Evolutionary conservation across 2,329 filamentous ascomycete genomes (phyloP).

Genomic region (Aspergillus phoenicis): DNA sequence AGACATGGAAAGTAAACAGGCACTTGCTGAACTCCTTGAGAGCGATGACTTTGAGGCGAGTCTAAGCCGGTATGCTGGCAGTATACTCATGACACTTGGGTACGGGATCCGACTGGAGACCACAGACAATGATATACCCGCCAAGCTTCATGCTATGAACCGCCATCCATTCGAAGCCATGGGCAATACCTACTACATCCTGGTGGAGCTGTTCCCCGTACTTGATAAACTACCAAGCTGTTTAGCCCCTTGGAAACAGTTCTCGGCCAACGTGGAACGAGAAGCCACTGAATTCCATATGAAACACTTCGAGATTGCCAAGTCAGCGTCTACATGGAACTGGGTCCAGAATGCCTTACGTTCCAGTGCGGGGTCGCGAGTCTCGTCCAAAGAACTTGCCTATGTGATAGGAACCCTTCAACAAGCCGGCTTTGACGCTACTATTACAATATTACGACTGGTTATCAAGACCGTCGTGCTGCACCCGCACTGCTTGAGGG

Average conservation of each 20-base stretch:
- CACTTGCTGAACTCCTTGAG: constrained; percentile 45
- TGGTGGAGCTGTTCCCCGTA: not conserved
- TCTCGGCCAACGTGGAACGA: not conserved
- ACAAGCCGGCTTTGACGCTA: not conserved
- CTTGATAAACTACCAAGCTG: not conserved
- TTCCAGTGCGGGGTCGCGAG: not conserved
- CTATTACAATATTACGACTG: not conserved
- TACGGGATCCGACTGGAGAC: not conserved
- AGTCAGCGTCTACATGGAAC: not conserved
- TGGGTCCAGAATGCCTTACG: not conserved
- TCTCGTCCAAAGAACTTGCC: not conserved
- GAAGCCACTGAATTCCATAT: not conserved
- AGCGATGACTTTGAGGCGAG: constrained; percentile 46
- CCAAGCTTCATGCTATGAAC: not conserved
- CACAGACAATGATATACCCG: not conserved
- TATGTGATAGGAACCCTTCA: not conserved
- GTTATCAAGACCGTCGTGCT: not conserved
- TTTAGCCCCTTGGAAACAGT: not conserved
- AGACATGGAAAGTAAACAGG: constrained; percentile 51
- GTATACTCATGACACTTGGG: not conserved
- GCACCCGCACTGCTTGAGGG: constrained; percentile 37
- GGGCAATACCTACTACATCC: not conserved
- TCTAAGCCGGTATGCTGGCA: not conserved
- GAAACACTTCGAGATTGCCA: not conserved
- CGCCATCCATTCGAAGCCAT: not conserved